Evolutionary conservation across 192 early-diverging fungal species (phyloP).

Genomic region (Phlyctochytrium arcticum): DNA sequence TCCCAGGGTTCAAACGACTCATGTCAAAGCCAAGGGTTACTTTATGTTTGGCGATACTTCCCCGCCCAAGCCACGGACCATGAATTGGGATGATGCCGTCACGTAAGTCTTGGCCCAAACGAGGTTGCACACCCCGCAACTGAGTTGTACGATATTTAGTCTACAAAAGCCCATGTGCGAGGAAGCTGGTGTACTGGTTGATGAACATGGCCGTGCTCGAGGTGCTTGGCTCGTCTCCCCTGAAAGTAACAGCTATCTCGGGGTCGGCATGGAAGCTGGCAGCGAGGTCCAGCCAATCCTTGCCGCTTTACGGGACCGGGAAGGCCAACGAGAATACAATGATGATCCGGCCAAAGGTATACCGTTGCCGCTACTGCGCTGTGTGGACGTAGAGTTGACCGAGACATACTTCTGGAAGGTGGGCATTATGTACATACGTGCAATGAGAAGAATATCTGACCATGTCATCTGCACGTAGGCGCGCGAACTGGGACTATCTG

Average conservation of each 20-base stretch:
- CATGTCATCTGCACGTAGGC: too few species aligned
- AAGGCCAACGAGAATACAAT: neutral
- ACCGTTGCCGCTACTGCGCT: constrained; percentile 21
- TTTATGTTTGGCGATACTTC: constrained; percentile 30
- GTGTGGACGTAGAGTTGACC: constrained; percentile 26
- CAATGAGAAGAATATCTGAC: too few species aligned
- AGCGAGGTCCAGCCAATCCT: constrained; percentile 17
- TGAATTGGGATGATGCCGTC: constrained; percentile 36
- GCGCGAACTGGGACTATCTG: constrained; percentile 26
- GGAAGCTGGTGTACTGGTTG: constrained; percentile 28
- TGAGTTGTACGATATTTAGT: neutral
- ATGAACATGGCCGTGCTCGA: constrained; percentile 24
- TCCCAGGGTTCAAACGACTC: constrained; percentile 27
- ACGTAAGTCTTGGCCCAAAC: constrained; percentile 23
- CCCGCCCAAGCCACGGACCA: constrained; percentile 23
- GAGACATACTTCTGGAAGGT: constrained; percentile 37
- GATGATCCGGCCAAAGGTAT: constrained; percentile 4
- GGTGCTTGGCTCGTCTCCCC: constrained; percentile 27
- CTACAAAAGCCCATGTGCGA: constrained; percentile 30
- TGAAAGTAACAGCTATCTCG: constrained; percentile 22
- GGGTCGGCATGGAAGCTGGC: constrained; percentile 16
- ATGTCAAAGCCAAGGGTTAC: constrained; percentile 31
- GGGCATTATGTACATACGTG: neutral
- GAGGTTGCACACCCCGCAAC: too few species aligned
- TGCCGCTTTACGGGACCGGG: constrained; percentile 9